Conservation (phyloP, 768 basidiomycete species). For the Leccinellum albellum region DNA sequence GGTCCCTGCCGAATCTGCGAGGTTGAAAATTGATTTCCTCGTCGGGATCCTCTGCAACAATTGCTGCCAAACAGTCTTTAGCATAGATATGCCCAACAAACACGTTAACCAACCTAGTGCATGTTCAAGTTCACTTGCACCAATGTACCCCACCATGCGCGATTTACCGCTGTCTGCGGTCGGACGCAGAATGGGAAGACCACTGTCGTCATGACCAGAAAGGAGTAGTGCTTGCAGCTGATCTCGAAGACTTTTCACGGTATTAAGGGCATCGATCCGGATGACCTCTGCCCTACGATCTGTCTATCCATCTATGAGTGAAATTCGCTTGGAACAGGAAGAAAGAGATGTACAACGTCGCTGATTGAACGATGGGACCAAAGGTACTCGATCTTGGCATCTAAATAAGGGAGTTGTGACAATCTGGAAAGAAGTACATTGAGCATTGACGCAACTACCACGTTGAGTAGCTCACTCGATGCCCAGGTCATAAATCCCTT, state of each 20-base stretch:
- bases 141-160: slow-evolving; percentile 86
- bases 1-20: slow-evolving; percentile 36
- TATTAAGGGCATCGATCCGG: slow-evolving; percentile 67
- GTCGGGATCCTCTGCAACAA: slow-evolving; percentile 72
- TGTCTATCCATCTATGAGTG: slow-evolving; percentile 42
- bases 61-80: slow-evolving; percentile 39
- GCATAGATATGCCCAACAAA: neutral
- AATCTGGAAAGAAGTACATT: slow-evolving; percentile 39
- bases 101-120: slow-evolving; percentile 61
- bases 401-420: slow-evolving; percentile 86
- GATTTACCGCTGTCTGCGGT: slow-evolving; percentile 41
- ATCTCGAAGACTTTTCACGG: slow-evolving; percentile 69
- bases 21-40: slow-evolving; percentile 64
- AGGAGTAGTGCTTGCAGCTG: slow-evolving; percentile 58
- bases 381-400: slow-evolving; percentile 83
- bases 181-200: slow-evolving; percentile 79
- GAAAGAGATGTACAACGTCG: slow-evolving; percentile 63
- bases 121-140: slow-evolving; percentile 90
- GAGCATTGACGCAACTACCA: neutral
- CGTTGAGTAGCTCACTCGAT: slow-evolving; percentile 54
- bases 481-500: slow-evolving; percentile 95
- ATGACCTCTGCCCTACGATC: slow-evolving; percentile 68
- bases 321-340: neutral
- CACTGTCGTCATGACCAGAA: slow-evolving; percentile 68
- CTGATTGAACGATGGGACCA: slow-evolving; percentile 76